Base-by-base conservation (phyloP, 1,284 basidiomycete species). In the Moesziomyces antarcticus region DNA sequence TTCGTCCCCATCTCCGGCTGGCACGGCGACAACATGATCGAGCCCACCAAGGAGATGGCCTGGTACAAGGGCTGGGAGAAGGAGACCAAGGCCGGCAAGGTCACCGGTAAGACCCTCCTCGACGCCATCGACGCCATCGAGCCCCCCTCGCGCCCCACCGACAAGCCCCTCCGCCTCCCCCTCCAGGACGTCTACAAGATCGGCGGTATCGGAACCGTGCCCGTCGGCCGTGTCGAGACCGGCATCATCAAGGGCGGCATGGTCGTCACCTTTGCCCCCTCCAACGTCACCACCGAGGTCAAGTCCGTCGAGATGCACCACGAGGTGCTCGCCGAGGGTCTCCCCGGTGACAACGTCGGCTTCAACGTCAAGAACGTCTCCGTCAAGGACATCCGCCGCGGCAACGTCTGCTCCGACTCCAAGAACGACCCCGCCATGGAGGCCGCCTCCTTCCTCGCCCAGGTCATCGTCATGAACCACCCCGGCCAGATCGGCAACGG, bases 131-230 rank as follows among this genome's bases (percentile, higher is more conserved):
- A 99, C 86, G 94, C 95, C 87, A 99, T 99, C 85, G 97, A 99
- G 86, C 94, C 97, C 85, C 96, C 96, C 72, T 87, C 88, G 78
- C 93, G 96, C 86, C 97, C 97, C 79, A 92, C 93, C 86, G 96
- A 99, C 90, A 97, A 97, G 90, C 95, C 96, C 83, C 96, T 99
- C 88, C 95, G 96, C 89, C 95, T 99, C 79, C 96, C 96, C 84
- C 94, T 99, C 87, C 96, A 99, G 90, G 96, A 99, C 90, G 96
- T 99, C 84, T 99, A 99, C 93, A 99, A 99, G 91, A 99, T 99
- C 85, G 96, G 96, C 88, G 96, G 96, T 95, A 99, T 99, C 85
- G 96, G 96, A 82, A 99, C 96, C 84, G 97, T 99, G 83, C 96
- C 96, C 86, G 96, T 99, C 88, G 96, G 96, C 87, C 96, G 97